Conservation (phyloP, 1,284 basidiomycete genomes). For the Melampsora americana region DNA sequence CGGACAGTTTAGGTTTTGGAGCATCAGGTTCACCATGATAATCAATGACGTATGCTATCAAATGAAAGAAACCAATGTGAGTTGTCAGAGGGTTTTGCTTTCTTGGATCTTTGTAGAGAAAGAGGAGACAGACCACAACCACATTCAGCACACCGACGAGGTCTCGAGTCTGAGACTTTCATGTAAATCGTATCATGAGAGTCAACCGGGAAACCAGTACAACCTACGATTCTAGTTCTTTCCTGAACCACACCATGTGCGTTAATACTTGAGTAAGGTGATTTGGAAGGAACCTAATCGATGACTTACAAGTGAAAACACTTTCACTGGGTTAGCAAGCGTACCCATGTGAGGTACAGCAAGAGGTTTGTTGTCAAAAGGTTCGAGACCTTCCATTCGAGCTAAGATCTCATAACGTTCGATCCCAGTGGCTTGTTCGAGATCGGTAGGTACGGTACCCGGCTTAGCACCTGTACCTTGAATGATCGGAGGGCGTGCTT, state of each 20-base stretch:
- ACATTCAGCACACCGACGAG: conserved; percentile 79
- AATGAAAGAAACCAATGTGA: background rate
- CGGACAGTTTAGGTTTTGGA: conserved; percentile 22
- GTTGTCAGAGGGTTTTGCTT: background rate
- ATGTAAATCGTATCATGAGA: conserved; percentile 88
- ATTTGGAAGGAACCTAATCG: too few species aligned
- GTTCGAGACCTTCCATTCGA: conserved; percentile 78
- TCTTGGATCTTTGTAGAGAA: background rate
- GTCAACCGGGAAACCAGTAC: conserved; percentile 85
- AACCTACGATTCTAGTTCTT: conserved; percentile 75
- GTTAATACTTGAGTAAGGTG: too few species aligned
- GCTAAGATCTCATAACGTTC: conserved; percentile 91
- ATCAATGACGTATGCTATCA: conserved; percentile 50
- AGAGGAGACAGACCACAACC: conserved; percentile 66
- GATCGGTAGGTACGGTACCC: conserved; percentile 76
- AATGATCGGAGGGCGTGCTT: conserved; percentile 62
- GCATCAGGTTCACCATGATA: conserved; percentile 49
- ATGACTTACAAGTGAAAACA: conserved; percentile 74
- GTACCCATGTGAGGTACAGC: conserved; percentile 84
- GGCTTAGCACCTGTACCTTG: conserved; percentile 71
- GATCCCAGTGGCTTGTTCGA: conserved; percentile 89
- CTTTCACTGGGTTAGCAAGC: conserved; percentile 76
- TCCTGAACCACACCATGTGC: conserved; percentile 59
- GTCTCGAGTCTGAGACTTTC: conserved; percentile 61
- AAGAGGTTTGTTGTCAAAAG: conserved; percentile 85